Evolutionary conservation across 1,139 yeast species (phyloP).

Genomic region (Debaryomyces psychrophilus): DNA sequence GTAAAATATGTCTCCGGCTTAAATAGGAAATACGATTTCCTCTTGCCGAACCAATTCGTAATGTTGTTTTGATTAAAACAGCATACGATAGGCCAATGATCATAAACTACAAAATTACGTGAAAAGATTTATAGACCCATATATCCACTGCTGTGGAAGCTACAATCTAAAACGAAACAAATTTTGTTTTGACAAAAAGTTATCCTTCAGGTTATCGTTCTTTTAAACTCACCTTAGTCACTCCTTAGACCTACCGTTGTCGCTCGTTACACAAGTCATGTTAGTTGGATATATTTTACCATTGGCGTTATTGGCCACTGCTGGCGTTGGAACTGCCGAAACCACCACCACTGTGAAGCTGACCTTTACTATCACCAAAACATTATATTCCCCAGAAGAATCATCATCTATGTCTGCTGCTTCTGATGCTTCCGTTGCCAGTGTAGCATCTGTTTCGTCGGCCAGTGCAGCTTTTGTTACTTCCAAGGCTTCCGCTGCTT

Average conservation of each 20-base stretch:
- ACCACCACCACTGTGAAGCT: slow-evolving; percentile 45
- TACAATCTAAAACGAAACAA: not conserved
- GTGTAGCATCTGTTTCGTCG: slow-evolving; percentile 17
- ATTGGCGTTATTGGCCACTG: slow-evolving; percentile 28
- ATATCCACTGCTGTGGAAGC: not conserved
- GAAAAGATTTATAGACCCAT: not conserved
- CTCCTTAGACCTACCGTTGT: slow-evolving; percentile 22
- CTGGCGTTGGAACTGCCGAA: slow-evolving; percentile 36
- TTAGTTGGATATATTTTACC: slow-evolving; percentile 32
- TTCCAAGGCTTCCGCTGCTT: not conserved
- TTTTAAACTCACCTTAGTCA: slow-evolving; percentile 32
- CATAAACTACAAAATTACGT: slow-evolving; percentile 1
- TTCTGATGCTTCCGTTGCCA: slow-evolving; percentile 19
- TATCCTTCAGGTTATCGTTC: slow-evolving; percentile 1
- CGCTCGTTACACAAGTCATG: slow-evolving; percentile 19
- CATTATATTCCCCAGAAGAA: slow-evolving; percentile 47
- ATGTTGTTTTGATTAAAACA: not conserved
- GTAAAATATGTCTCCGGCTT: not conserved
- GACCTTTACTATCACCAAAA: slow-evolving; percentile 47
- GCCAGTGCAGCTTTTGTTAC: not conserved
- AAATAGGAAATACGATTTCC: slow-evolving; percentile 3
- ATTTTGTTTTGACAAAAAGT: not conserved
- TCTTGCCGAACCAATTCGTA: not conserved
- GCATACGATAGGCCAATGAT: slow-evolving; percentile 2
- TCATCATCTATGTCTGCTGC: slow-evolving; percentile 30